Percentiles rank a stretch among this genome's conserved stretches.
These are phyloP conservation scores for Avicennia marina DNA, from an alignment of 257 asterid genomes.

Conservation along the genomic window DNA sequence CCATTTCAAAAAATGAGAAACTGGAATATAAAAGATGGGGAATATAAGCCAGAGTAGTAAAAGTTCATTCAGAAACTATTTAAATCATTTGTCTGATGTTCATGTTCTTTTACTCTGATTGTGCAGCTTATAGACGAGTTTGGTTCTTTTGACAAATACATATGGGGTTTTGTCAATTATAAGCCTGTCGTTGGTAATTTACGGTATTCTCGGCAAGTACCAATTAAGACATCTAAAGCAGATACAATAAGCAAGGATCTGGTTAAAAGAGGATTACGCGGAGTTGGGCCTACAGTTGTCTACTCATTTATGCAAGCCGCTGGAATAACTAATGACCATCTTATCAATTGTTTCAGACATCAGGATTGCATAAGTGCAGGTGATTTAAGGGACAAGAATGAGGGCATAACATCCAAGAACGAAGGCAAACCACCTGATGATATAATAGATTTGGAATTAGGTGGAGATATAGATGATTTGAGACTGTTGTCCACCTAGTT, in stretches of 20 bases:
- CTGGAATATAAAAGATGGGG: neutral
- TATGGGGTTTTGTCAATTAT: slow-evolving; percentile 74
- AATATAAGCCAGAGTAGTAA: neutral
- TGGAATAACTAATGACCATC: slow-evolving; percentile 80
- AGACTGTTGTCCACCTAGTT: slow-evolving; percentile 49
- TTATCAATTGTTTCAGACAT: slow-evolving; percentile 68
- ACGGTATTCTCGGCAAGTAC: slow-evolving; percentile 77
- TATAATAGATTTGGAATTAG: slow-evolving; percentile 40
- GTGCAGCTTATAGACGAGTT: slow-evolving; percentile 66
- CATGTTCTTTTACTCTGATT: slow-evolving; percentile 9
- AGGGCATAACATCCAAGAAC: slow-evolving; percentile 20
- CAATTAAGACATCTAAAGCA: slow-evolving; percentile 72
- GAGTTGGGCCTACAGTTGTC: slow-evolving; percentile 76
- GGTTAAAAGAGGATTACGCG: slow-evolving; percentile 73
- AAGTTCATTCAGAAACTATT: neutral
- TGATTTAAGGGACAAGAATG: slow-evolving; percentile 37
- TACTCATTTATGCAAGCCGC: slow-evolving; percentile 89
- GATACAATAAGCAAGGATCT: slow-evolving; percentile 80
- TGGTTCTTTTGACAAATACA: slow-evolving; percentile 70
- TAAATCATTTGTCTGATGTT: slow-evolving; percentile 5
- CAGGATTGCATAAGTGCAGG: slow-evolving; percentile 43
- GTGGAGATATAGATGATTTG: slow-evolving; percentile 49
- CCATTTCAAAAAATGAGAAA: neutral
- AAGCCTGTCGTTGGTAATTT: slow-evolving; percentile 59
- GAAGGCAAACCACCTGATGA: slow-evolving; percentile 45